Percentiles rank a stretch among this genome's conserved stretches.
phyloP scores from a whole-genome alignment of 73 alveolate species.

The Paramecium tetraurelia region DNA sequence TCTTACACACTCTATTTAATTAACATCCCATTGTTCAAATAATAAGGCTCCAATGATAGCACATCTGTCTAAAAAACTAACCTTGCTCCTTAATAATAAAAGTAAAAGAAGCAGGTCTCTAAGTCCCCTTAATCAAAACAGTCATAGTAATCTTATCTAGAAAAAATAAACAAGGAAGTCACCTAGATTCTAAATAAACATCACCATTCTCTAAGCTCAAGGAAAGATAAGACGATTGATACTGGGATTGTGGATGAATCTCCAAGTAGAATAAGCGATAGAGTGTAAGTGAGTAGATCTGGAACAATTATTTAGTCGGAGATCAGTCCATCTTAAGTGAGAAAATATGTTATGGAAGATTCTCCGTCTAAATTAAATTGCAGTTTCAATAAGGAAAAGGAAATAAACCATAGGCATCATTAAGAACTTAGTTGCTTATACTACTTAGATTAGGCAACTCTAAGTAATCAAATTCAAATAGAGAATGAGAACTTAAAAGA shows the following conservation, averaged over 20 bases:
- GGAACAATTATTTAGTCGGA: neutral
- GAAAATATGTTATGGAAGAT: neutral
- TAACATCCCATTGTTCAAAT: neutral
- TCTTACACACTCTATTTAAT: neutral
- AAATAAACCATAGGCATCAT: neutral
- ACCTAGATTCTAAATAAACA: neutral
- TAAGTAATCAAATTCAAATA: neutral
- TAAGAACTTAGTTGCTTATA: neutral
- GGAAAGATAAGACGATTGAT: neutral
- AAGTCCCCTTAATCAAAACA: neutral
- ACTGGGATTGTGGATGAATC: neutral
- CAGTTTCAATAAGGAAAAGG: neutral
- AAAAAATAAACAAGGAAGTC: neutral
- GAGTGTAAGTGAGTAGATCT: neutral
- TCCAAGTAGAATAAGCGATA: constrained; percentile 7
- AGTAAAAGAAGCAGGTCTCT: neutral
- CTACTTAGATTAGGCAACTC: neutral
- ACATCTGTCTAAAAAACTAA: neutral
- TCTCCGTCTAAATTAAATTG: neutral
- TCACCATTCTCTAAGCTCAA: neutral
- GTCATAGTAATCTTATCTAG: neutral
- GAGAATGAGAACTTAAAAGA: neutral
- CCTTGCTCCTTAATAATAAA: neutral
- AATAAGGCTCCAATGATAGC: neutral
- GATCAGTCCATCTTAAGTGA: neutral